Base-by-base conservation (phyloP, 768 basidiomycete genomes). In the Suillus brevipes region DNA sequence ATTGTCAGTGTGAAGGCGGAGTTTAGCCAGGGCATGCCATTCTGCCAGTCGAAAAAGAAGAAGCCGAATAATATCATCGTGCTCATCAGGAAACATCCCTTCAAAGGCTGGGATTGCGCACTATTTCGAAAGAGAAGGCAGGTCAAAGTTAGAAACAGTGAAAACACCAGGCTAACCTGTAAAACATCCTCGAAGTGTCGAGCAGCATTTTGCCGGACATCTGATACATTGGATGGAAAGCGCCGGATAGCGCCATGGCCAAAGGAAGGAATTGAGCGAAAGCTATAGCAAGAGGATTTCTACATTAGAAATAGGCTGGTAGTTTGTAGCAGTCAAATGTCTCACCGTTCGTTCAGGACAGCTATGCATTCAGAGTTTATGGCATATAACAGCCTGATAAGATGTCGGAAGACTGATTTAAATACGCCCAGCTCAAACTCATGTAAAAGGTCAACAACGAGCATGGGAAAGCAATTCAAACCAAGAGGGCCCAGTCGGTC, bases 141-240 rank as follows among this genome's bases (percentile, higher is more conserved):
- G 3, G n/a, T 42, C n/a, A 25, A 25, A 5, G 18, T 36, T 31
- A 31, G 31, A 31, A 31, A 31, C 31, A 31, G 4, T 31, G 2
- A 23, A 6, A 53, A 36, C 31, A n/a, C 6, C 23, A 45, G 25
- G 20, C 25, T 37, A 25, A 69, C 83, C 75, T 83, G 81, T 0
- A 83, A 69, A 1, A 82, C 64, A 47, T 84, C 80, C 59, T 83
- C 79, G 60, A 78, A 83, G 55, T 83, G 78, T 0, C 76, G 67
- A 1, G 74, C 82, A 8, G 77, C 77, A 3, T 77, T 62, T 37
- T 78, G 74, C 45, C 76, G 77, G 73, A 81, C 74, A 18, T 75
- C 75, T 0, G 78, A 75, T 0, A 76, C 71, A 64, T 81, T 80
- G 0, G 53, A 59, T 20, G 67, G 56, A 61, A 83, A 83, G 13